These are phyloP conservation scores for Takashimella koratensis DNA, from an alignment of 1,284 basidiomycete genomes.

Conservation along the genomic window DNA sequence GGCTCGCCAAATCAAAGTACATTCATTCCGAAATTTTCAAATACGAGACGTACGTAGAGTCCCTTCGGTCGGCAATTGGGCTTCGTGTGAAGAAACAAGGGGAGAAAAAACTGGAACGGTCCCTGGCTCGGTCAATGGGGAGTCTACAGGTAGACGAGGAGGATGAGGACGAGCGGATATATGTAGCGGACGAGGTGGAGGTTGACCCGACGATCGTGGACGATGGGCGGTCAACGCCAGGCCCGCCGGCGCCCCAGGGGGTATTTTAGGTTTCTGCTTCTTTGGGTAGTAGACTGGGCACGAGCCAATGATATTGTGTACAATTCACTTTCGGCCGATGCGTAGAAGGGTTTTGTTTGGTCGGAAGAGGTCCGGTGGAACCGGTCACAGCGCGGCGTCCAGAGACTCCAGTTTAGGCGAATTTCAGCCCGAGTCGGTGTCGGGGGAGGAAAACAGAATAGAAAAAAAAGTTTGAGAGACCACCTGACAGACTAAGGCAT, in stretches of 20 bases:
- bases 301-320: background rate
- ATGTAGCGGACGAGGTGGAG: background rate
- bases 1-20: conserved; percentile 86
- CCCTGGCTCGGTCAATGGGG: conserved; percentile 24
- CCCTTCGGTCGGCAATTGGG: conserved; percentile 71
- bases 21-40: conserved; percentile 89
- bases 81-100: conserved; percentile 78
- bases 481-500: background rate
- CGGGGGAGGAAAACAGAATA: background rate
- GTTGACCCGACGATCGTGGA: background rate
- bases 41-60: conserved; percentile 92
- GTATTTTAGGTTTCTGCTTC: too few species aligned
- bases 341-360: too few species aligned
- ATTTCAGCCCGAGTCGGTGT: too few species aligned
- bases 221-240: background rate
- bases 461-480: background rate
- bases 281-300: too few species aligned
- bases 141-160: conserved; percentile 3
- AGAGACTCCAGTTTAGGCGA: too few species aligned
- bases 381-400: too few species aligned
- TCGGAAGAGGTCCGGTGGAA: too few species aligned
- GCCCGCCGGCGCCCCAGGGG: background rate
- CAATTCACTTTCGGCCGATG: background rate
- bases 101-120: conserved; percentile 71
- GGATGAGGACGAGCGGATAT: background rate